A percentile compares a stretch with the other conserved stretches of the same genome.
phyloP scores from a whole-genome alignment of 352 stramenopile genomes.

The Phytophthora meadii region DNA sequence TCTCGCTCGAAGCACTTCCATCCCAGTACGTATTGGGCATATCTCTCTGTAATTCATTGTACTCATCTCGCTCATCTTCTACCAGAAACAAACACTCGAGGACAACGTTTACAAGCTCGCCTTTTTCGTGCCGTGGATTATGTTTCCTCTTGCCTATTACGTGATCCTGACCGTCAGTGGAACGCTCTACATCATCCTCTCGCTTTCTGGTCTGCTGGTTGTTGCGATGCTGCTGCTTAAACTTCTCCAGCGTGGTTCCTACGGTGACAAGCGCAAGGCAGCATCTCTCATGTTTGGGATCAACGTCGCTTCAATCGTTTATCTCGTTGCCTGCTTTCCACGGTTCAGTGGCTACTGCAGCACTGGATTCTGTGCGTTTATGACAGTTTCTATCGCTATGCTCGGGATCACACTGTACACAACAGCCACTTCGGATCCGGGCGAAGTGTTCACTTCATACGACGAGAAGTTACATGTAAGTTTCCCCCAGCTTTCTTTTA shows the following conservation, averaged over 20 bases:
- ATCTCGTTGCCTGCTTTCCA: slow-evolving; percentile 60
- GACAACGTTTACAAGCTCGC: slow-evolving; percentile 74
- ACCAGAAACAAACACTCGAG: slow-evolving; percentile 67
- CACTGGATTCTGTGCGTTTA: slow-evolving; percentile 33
- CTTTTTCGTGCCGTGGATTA: slow-evolving; percentile 77
- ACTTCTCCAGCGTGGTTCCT: slow-evolving; percentile 65
- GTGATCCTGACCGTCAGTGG: slow-evolving; percentile 50
- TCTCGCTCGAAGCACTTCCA: slow-evolving; percentile 46
- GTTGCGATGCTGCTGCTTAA: slow-evolving; percentile 51
- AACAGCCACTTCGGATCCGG: slow-evolving; percentile 59
- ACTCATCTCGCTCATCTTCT: not conserved
- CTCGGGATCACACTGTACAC: slow-evolving; percentile 66
- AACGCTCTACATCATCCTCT: slow-evolving; percentile 43
- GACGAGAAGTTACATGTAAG: slow-evolving; percentile 70
- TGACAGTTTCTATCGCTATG: slow-evolving; percentile 33
- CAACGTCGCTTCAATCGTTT: slow-evolving; percentile 76
- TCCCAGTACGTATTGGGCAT: slow-evolving; percentile 35
- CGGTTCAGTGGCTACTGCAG: slow-evolving; percentile 42
- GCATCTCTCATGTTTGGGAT: slow-evolving; percentile 76
- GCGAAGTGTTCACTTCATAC: slow-evolving; percentile 72
- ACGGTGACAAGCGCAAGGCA: slow-evolving; percentile 80
- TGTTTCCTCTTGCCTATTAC: slow-evolving; percentile 54
- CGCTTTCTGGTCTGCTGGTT: slow-evolving; percentile 41
- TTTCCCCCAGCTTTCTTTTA: not conserved
- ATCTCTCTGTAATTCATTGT: not conserved